Evolutionary conservation across 768 basidiomycete species (phyloP).

Genomic region (Holtermannia corniformis): DNA sequence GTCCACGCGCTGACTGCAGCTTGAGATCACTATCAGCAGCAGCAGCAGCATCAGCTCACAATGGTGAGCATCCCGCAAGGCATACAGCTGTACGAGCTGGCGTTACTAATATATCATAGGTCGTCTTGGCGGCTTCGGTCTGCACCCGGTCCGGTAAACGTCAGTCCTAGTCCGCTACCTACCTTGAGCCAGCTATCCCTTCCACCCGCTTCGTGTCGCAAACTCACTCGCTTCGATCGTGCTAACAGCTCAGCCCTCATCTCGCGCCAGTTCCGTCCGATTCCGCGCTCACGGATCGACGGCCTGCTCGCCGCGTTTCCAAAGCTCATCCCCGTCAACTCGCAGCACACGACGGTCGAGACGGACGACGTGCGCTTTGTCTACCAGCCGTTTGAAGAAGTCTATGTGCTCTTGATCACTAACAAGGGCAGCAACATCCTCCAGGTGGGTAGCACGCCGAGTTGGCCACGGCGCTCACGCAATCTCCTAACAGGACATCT

Average conservation of each 20-base stretch:
- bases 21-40: no score
- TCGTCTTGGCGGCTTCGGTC: conserved; percentile 39
- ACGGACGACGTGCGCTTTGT: conserved; percentile 92
- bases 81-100: neutral
- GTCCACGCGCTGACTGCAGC: neutral
- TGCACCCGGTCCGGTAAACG: conserved; percentile 41
- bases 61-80: neutral
- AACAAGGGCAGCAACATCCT: conserved; percentile 98
- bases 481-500: conserved; percentile 79
- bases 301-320: conserved; percentile 94
- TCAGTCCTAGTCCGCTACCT: conserved; percentile 16
- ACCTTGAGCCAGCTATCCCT: conserved; percentile 15
- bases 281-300: conserved; percentile 86
- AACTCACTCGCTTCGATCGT: no score
- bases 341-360: conserved; percentile 93
- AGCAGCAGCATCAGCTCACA: neutral
- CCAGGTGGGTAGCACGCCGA: conserved; percentile 46
- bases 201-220: conserved; percentile 11
- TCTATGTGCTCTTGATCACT: conserved; percentile 94
- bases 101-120: conserved; percentile 22
- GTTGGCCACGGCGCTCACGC: neutral
- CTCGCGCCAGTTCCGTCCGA: conserved; percentile 81
- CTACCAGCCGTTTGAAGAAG: conserved; percentile 90
- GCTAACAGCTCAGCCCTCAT: conserved; percentile 63
- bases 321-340: conserved; percentile 88